phyloP scores from a whole-genome alignment of 2,329 filamentous ascomycete species.

The Trichoderma arundinaceum region DNA sequence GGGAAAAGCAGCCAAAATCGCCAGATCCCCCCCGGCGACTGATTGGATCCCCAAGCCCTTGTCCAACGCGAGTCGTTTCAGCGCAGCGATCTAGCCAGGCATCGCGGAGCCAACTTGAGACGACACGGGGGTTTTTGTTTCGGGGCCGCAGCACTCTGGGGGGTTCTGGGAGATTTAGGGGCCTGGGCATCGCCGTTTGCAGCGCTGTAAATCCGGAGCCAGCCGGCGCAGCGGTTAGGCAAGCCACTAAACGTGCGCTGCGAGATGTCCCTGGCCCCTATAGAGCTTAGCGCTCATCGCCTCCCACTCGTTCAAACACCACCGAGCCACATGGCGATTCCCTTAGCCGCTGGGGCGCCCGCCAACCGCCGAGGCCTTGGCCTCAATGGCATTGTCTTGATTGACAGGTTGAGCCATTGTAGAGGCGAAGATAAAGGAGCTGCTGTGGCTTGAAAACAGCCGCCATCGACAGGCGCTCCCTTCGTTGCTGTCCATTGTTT shows the following conservation, averaged over 20 bases:
- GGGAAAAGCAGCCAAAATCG: background rate
- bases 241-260: constrained; percentile 14
- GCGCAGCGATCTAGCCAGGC: constrained; percentile 2
- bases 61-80: constrained; percentile 31
- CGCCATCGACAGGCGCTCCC: too few species aligned
- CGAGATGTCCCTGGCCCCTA: background rate
- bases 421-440: too few species aligned
- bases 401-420: too few species aligned
- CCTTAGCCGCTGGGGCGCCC: too few species aligned
- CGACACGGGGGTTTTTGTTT: constrained; percentile 24
- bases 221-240: constrained; percentile 8
- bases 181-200: background rate
- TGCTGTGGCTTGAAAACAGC: too few species aligned
- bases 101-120: constrained; percentile 29
- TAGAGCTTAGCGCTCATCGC: constrained; percentile 19
- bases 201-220: constrained; percentile 23
- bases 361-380: too few species aligned
- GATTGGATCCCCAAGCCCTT: background rate
- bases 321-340: constrained; percentile 15
- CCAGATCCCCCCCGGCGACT: too few species aligned
- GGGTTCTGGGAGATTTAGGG: constrained; percentile 7
- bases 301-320: background rate
- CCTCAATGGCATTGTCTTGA: too few species aligned
- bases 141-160: constrained; percentile 22
- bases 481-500: too few species aligned